phyloP scores from a whole-genome alignment of 169 alveolate species.

The Prorocentrum cordatum region DNA sequence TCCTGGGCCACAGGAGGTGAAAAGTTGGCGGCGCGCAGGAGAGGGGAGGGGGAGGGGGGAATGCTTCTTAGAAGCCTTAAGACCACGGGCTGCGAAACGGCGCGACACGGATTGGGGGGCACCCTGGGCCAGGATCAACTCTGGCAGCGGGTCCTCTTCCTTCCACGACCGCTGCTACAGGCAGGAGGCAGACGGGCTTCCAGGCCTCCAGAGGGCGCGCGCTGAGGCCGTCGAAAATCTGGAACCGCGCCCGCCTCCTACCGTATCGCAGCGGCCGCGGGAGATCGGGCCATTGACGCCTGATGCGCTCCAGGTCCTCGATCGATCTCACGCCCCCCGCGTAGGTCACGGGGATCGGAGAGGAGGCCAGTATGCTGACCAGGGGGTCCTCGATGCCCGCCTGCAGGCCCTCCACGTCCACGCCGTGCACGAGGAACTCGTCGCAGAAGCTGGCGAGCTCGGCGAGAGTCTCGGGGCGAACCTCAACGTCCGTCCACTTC shows the following conservation, averaged over 20 bases:
- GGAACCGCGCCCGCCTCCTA: slow-evolving; percentile 51
- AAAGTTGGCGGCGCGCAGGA: too few relatives aligned
- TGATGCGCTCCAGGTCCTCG: neutral
- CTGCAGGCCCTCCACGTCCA: slow-evolving; percentile 56
- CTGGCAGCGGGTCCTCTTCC: slow-evolving; percentile 12
- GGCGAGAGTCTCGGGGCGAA: slow-evolving; percentile 15
- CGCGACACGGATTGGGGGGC: too few relatives aligned
- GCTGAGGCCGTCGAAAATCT: too few relatives aligned
- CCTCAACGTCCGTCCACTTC: slow-evolving; percentile 53
- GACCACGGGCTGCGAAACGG: too few relatives aligned
- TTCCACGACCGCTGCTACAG: slow-evolving; percentile 5
- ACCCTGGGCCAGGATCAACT: too few relatives aligned
- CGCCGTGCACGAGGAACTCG: slow-evolving; percentile 40
- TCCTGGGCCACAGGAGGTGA: too few relatives aligned
- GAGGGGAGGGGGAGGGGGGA: too few relatives aligned
- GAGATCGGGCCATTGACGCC: too few relatives aligned
- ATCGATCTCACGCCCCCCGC: neutral
- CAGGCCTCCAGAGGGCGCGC: too few relatives aligned
- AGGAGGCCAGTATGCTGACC: slow-evolving; percentile 9
- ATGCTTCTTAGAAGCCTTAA: too few relatives aligned
- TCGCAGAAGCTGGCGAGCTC: slow-evolving; percentile 7
- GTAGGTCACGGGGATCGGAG: slow-evolving; percentile 51
- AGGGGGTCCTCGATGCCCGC: slow-evolving; percentile 45
- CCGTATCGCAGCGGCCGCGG: neutral
- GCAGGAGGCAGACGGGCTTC: neutral